Base-by-base conservation (phyloP, 345 rosid genomes). In the Arabis hirsuta region DNA sequence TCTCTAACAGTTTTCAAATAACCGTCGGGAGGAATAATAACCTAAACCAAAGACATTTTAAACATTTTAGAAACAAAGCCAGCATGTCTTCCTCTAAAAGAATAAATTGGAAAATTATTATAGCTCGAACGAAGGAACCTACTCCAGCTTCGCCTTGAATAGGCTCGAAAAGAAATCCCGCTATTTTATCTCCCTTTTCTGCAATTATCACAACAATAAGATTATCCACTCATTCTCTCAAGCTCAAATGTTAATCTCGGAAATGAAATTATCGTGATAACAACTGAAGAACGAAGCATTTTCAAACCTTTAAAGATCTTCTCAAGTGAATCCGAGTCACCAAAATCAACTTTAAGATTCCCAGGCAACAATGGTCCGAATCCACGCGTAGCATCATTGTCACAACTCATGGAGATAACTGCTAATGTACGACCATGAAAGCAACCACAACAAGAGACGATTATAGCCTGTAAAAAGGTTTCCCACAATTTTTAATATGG, bases 141-240 rank as follows among this genome's bases (percentile, higher is more conserved):
- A 95, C 99, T 85, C 99, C 96, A 67, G 99, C 97, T 80, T 95
- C 99, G 54, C 99, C 99, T 88, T 91, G 97, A 80, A 95, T 90
- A 11, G 99, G 97, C 76, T 95, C 99, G 31, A 91, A 95, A 71
- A 95, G 92, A 85, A 90, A 93, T 80, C 92, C 98, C 0, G 97
- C 94, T 44, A 93, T 88, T 55, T 50, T 82, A 51, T 91, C 86
- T 81, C 93, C 97, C 20, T 68, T 78, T 66, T 91, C 96, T 91
- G 85, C 38, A 83, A 16, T 58, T 5, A 64, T 20, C 80, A 82
- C 32, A 63, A 61, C 45, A 44, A 24, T 38, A 73, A 73, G 26
- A 34, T 62, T 52, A 53, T 36, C 32, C 10, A 52, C 27, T 51
- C 62, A 60, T 6, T 11, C 46, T 24, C 71, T 45, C 50, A 75